Evolutionary conservation across 2,329 filamentous ascomycete species (phyloP), one percentile per base, ranked within the genome.

Genomic region (Metarhizium guizhouense): DNA sequence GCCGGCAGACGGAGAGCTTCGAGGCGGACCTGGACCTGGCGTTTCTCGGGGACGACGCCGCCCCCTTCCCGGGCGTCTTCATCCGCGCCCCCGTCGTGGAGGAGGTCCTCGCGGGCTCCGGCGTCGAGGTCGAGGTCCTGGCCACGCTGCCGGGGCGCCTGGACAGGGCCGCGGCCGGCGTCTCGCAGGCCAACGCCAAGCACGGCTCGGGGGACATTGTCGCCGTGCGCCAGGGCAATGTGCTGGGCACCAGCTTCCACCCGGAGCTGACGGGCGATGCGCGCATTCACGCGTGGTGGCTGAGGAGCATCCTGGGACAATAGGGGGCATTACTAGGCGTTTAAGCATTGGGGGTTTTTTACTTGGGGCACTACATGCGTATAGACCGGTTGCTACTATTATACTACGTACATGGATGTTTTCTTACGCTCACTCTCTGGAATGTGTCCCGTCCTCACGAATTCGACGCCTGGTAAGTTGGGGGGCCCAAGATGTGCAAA

Each of bases 81-180:
- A 99, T 99, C 64, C 82, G 94, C 8, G 94, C 94, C 0, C 94
- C 94, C 0, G 87, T 97, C 0, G 93, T 99, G 1, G 92, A 97
- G 69, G 86, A 86, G 66, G 74, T 97, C 1, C 72, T 96, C 30
- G 60, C 79, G 74, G 56, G 67, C 6, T 51, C 59, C 1, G 54
- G 58, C 5, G 56, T 65, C 3, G 60, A 71, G 2, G 78, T 83
- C 5, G 70, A 80, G 57, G 71, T 84, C 4, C 69, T 85, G 30
- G 80, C 76, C 0, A 76, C 70, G n/a, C 66, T 84, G 8, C 73
- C 78, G 0, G 61, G 70, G 58, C 60, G 74, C 55, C 50, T 74
- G 57, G 43, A 71, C 61, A 70, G 72, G 66, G 67, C 70, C 56
- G 70, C 67, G 57, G 58, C 67, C 47, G 67, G 72, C 53, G 59